Evolutionary conservation across 257 asterid genomes (phyloP), one percentile per base, ranked within the genome.

Genomic region (Marsdenia floribunda): DNA sequence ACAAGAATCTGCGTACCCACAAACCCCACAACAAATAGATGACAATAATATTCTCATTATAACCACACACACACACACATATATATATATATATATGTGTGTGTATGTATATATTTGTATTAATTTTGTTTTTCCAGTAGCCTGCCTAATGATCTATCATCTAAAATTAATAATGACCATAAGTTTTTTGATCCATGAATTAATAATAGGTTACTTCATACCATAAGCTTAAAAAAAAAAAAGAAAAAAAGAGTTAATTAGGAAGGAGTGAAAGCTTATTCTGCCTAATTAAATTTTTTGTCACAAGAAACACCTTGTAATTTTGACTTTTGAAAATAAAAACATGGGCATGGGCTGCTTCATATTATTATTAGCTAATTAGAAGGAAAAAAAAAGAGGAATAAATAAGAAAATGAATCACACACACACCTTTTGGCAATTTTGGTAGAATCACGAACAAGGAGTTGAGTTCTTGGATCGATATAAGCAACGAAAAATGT

Each of bases 401-500:
- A 40, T 4, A 8, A 40, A 40, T 6, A 40, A 42, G 10, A 7
- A 11, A 0, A 44, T 14, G n/a, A 29, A 13, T 26, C 4, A 63
- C 69, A 33, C 24, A 65, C 98, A 33, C 24, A 65, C 98, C 98
- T 91, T 38, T 70, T 85, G 6, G 92, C 91, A 68, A 94, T 94
- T 70, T 77, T 87, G 8, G 38, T 79, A 0, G 82, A 68, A 76
- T 91, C 86, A 13, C 72, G 78, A 76, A 94, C 89, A 22, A 93
- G 84, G 2, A 93, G 81, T 16, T 91, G 98, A 71, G 95, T 91
- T 4, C 86, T 89, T 1, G 93, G 77, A 80, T 93, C 91, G 22
- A 93, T 80, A 70, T 91, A 91, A 21, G 97, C 96, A 19, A 94
- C 91, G 77, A 91, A 94, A 71, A 94, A 94, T 0, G 97, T 94